Percentiles rank a stretch among this genome's conserved stretches.
These are phyloP conservation scores for Fusarium buxicola DNA, from an alignment of 2,329 filamentous ascomycete genomes.

Conservation along the genomic window DNA sequence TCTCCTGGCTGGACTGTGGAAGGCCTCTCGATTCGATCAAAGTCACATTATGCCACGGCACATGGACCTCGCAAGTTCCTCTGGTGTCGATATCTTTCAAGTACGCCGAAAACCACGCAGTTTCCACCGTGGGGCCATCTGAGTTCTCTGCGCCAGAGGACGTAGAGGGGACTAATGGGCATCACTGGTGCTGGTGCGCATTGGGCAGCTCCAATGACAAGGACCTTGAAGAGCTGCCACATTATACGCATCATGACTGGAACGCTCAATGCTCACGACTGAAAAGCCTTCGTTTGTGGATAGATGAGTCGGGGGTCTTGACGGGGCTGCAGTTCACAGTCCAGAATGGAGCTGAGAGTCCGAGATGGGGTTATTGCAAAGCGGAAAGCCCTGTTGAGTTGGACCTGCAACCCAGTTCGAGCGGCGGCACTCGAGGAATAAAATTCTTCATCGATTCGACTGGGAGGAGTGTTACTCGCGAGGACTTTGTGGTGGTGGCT, in stretches of 20 bases:
- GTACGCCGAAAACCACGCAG: background rate
- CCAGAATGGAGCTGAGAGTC: background rate
- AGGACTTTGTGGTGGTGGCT: background rate
- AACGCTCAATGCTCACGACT: background rate
- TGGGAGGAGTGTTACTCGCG: background rate
- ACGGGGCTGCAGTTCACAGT: background rate
- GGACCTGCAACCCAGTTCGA: background rate
- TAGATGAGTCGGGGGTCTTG: background rate
- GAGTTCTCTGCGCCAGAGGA: background rate
- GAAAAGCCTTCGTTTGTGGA: background rate
- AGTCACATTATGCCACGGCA: background rate
- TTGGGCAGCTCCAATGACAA: background rate
- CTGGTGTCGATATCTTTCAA: background rate
- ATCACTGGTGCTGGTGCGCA: background rate
- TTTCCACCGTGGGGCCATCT: background rate
- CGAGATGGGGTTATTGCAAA: background rate
- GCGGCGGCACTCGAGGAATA: background rate
- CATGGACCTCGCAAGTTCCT: background rate
- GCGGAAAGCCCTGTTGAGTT: background rate
- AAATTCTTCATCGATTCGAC: background rate
- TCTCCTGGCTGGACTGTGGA: constrained; percentile 2
- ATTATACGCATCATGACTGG: background rate
- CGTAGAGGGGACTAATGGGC: background rate
- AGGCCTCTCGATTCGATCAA: background rate
- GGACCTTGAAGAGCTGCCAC: background rate